Evolutionary conservation across 1,139 yeast species (phyloP).

Genomic region (Sugiyamaella neomexicana): DNA sequence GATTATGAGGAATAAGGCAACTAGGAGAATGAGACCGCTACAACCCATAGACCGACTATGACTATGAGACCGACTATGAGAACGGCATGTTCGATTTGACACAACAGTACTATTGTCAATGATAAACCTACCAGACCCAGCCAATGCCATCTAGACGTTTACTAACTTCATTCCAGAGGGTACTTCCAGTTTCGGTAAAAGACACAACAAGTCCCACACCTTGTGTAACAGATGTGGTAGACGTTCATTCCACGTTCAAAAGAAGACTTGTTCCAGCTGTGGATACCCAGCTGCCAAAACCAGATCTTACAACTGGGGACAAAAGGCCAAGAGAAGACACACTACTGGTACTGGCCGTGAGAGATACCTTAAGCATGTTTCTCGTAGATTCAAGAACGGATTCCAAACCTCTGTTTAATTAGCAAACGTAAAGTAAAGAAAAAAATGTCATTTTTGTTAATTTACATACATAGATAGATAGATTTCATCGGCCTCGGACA

Average conservation of each 20-base stretch:
- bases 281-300: constrained; percentile 99
- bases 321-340: constrained; percentile 99
- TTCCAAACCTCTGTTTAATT: constrained; percentile 70
- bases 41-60: no score
- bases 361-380: constrained; percentile 95
- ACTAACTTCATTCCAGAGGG: constrained; percentile 62
- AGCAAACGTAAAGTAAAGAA: constrained; percentile 2
- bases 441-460: constrained; percentile 7
- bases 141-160: no score
- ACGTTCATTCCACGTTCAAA: constrained; percentile 99
- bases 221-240: constrained; percentile 99
- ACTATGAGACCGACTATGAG: no score
- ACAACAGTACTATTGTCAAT: no score
- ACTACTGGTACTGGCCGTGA: constrained; percentile 99
- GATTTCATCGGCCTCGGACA: constrained; percentile 77
- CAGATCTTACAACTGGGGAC: constrained; percentile 97
- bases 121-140: no score
- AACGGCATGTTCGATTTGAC: no score
- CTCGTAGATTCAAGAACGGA: constrained; percentile 98
- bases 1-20: no score
- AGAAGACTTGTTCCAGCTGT: constrained; percentile 98
- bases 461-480: constrained; percentile 41
- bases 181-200: constrained; percentile 99
- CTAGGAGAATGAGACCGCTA: no score
- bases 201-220: constrained; percentile 99